Evolutionary conservation across 768 basidiomycete species (phyloP), one percentile per base, ranked within the genome.

Genomic region (Phaffia australis): DNA sequence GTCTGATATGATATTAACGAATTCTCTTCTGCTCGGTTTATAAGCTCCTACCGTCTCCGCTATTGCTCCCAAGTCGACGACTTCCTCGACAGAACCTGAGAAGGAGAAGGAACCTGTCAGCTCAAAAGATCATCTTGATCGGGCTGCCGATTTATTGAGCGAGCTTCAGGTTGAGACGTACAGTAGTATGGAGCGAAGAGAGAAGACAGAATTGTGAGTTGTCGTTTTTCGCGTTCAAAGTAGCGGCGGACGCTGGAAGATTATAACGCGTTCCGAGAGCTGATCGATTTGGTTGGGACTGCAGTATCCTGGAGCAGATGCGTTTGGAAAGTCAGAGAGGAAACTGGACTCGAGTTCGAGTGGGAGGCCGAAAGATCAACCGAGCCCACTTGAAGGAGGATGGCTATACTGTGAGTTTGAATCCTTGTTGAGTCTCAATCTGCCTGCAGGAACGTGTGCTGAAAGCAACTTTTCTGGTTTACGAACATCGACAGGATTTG

Each of bases 111-210:
- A 75, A 59, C 75, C 76, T 5, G 74, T 74, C 23, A 87, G 87
- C 71, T 69, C 73, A 18, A 72, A 72, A 63, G 87, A 88, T 71
- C 83, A 85, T 51, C 78, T 90, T 49, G 84, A 87, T 72, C 87
- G 85, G 0, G 92, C 95, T 7, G 92, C 89, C 0, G 95, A 98
- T 70, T 79, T 98, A 32, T 81, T 98, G 69, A 87, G 87, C 27
- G 95, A 99, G 66, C 83, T 99, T 2, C 93, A 97, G 79, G 93
- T 99, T 49, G 95, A 99, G 78, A 98, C 95, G 1, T 99, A 97
- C 75, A 97, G 93, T 18, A 91, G 89, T 7, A 98, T 99, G 95
- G 90, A 97, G 70, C 85, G 92, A 68, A 80, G 88, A 73, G 95
- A 99, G 77, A 99, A 99, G 81, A 95, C 91, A 4, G 91, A 98